phyloP scores from a whole-genome alignment of 768 basidiomycete genomes.

The Coprinellus micaceus region DNA sequence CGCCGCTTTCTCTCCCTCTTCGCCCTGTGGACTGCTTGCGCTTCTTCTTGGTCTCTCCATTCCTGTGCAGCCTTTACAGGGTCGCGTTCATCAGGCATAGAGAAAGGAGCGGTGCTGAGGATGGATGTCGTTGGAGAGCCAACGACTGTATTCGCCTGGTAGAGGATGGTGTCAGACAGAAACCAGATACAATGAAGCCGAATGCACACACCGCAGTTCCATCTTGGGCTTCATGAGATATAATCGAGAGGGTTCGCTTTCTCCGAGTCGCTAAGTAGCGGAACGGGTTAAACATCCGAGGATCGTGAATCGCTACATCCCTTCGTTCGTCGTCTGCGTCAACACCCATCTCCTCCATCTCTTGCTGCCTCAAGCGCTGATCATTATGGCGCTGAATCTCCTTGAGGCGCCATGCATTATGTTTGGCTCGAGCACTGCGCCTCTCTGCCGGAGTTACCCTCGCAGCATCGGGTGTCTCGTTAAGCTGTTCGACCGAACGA shows the following conservation, averaged over 20 bases:
- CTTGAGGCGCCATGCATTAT: neutral
- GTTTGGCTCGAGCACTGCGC: constrained; percentile 1
- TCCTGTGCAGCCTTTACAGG: constrained; percentile 59
- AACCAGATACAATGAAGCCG: constrained; percentile 4
- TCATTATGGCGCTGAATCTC: neutral
- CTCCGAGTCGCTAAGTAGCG: constrained; percentile 55
- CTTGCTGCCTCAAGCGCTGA: neutral
- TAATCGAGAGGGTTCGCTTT: constrained; percentile 65
- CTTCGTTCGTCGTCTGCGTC: neutral
- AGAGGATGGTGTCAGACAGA: constrained; percentile 9
- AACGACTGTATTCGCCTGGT: constrained; percentile 64
- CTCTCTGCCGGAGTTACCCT: neutral
- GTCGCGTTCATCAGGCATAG: constrained; percentile 62
- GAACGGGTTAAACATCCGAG: constrained; percentile 59
- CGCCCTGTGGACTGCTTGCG: constrained; percentile 25
- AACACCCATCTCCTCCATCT: neutral
- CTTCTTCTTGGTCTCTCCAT: constrained; percentile 68
- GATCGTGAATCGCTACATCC: constrained; percentile 28
- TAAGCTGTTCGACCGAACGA: constrained; percentile 24
- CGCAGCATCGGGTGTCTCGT: neutral
- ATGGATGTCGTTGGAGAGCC: constrained; percentile 74
- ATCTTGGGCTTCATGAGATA: constrained; percentile 74
- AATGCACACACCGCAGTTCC: constrained; percentile 67
- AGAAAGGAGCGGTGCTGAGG: constrained; percentile 49
- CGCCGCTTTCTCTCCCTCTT: constrained; percentile 36